Evolutionary conservation across 192 early-diverging fungal species (phyloP).

Genomic region (Coemansia sp.): DNA sequence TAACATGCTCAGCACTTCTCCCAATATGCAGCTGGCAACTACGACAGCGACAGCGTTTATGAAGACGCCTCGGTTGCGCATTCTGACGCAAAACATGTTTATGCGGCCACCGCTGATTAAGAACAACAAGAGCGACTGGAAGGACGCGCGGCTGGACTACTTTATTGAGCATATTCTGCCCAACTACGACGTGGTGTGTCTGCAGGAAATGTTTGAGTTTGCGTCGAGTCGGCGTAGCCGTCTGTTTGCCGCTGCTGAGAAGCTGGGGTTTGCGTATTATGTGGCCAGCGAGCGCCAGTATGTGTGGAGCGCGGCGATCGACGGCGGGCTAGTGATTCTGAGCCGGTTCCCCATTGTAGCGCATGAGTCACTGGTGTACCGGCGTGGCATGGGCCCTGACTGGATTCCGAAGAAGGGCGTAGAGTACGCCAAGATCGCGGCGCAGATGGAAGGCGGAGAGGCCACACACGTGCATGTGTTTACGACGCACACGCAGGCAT

Average conservation of each 20-base stretch:
- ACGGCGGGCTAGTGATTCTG: constrained; percentile 78
- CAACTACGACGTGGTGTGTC: constrained; percentile 73
- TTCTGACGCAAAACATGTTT: constrained; percentile 70
- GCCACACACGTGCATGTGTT: constrained; percentile 62
- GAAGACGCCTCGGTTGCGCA: constrained; percentile 24
- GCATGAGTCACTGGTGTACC: constrained; percentile 59
- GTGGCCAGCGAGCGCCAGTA: constrained; percentile 60
- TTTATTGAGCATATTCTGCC: constrained; percentile 65
- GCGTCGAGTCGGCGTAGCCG: constrained; percentile 58
- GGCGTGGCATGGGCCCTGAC: constrained; percentile 66
- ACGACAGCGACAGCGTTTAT: not conserved
- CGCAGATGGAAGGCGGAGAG: constrained; percentile 32
- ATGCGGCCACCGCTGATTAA: constrained; percentile 70
- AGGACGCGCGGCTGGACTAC: constrained; percentile 69
- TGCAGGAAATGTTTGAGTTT: constrained; percentile 84
- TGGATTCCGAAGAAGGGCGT: constrained; percentile 75
- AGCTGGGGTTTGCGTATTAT: constrained; percentile 65
- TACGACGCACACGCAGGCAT: constrained; percentile 84
- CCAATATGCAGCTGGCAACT: not conserved
- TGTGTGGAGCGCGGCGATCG: constrained; percentile 61
- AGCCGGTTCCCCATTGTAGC: constrained; percentile 67
- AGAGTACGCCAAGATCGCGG: constrained; percentile 68
- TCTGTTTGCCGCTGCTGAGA: constrained; percentile 60
- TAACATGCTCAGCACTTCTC: constrained; percentile 20
- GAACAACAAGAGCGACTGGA: constrained; percentile 75